phyloP scores from a whole-genome alignment of 176 grass and related monocot genomes.

The Hsuehochloa calcarea region DNA sequence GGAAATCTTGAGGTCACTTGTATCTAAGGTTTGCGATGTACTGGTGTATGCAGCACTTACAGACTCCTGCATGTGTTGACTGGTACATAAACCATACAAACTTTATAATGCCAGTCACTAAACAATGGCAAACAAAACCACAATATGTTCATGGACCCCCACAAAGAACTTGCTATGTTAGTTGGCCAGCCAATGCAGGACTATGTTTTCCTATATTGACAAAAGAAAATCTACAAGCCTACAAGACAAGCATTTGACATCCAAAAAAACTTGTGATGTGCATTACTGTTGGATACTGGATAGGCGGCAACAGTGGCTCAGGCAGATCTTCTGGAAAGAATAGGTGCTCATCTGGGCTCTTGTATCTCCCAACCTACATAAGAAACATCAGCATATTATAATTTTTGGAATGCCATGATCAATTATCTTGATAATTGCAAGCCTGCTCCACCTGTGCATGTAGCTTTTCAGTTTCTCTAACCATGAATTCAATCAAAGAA shows the following conservation, averaged over 20 bases:
- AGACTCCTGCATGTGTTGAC: not conserved
- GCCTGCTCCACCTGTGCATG: constrained; percentile 63
- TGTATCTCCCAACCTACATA: constrained; percentile 89
- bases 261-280: not conserved
- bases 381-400: constrained; percentile 23
- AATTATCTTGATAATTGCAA: not conserved
- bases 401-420: not conserved
- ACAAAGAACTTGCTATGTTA: constrained; percentile 9
- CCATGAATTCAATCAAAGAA: constrained; percentile 83
- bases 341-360: constrained; percentile 94
- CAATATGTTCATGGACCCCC: not conserved
- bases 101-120: not conserved
- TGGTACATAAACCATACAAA: not conserved
- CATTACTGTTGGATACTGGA: constrained; percentile 78
- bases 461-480: constrained; percentile 81
- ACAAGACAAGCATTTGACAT: constrained; percentile 15
- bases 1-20: not conserved
- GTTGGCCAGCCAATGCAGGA: constrained; percentile 5
- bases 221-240: not conserved
- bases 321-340: constrained; percentile 88
- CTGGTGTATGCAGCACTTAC: not conserved
- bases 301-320: constrained; percentile 73
- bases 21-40: not conserved
- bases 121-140: not conserved
- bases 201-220: not conserved